phyloP scores from a whole-genome alignment of 1,284 basidiomycete species.

The Rhodotorula sp. region DNA sequence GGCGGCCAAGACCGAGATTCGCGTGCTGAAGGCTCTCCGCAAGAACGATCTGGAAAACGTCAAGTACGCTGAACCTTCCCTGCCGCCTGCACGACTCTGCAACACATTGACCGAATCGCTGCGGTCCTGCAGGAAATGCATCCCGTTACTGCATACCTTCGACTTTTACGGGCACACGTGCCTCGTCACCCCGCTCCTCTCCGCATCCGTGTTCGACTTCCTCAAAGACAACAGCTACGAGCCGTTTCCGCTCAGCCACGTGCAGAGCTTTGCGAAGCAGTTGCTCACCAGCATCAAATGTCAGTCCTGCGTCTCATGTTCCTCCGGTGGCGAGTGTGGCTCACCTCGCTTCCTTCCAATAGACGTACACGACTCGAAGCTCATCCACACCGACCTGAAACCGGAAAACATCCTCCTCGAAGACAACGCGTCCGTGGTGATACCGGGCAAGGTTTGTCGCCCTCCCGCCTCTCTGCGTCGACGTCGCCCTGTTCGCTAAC shows the following conservation, averaged over 20 bases:
- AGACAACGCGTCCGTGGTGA: conserved; percentile 47
- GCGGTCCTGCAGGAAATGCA: conserved; percentile 75
- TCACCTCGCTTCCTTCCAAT: background rate
- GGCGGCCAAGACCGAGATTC: conserved; percentile 96
- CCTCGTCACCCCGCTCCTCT: conserved; percentile 91
- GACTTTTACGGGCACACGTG: conserved; percentile 98
- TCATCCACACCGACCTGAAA: conserved; percentile 98
- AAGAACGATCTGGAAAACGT: conserved; percentile 80
- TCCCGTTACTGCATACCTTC: conserved; percentile 91
- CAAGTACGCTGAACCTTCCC: background rate
- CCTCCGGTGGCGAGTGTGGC: background rate
- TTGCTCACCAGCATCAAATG: conserved; percentile 91
- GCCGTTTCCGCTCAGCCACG: conserved; percentile 92
- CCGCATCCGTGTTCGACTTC: conserved; percentile 98
- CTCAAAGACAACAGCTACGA: conserved; percentile 96
- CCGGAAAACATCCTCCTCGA: conserved; percentile 97
- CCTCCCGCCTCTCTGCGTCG: background rate
- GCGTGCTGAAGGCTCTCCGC: conserved; percentile 87
- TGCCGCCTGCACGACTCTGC: background rate
- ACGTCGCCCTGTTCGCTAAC: background rate
- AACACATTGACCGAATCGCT: background rate
- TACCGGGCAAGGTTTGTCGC: conserved; percentile 9
- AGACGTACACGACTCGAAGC: conserved; percentile 87
- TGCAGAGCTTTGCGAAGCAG: conserved; percentile 92
- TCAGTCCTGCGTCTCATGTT: conserved; percentile 55